A percentile compares a stretch with the other conserved stretches of the same genome.
These are phyloP conservation scores for Lepiota venenata DNA, from an alignment of 768 basidiomycete genomes.

Conservation along the genomic window DNA sequence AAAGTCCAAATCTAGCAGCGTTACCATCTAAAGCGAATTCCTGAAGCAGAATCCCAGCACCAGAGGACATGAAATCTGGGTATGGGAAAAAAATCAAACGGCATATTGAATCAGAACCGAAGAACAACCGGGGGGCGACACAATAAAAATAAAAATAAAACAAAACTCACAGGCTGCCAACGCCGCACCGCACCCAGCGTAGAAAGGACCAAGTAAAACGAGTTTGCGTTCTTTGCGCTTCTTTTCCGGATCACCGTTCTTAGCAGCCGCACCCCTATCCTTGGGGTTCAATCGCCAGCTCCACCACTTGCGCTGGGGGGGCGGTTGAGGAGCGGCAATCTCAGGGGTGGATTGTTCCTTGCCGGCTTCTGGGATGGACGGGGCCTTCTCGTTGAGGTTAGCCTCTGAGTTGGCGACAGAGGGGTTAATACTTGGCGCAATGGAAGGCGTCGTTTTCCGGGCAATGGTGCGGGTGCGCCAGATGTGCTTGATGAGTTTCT, in stretches of 20 bases:
- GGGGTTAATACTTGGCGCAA: constrained; percentile 15
- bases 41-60: constrained; percentile 54
- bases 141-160: constrained; percentile 17
- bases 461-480: constrained; percentile 50
- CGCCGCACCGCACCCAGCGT: constrained; percentile 65
- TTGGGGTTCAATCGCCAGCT: constrained; percentile 42
- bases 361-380: constrained; percentile 10
- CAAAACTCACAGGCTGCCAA: constrained; percentile 53
- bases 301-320: constrained; percentile 34
- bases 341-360: constrained; percentile 20
- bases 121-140: constrained; percentile 1
- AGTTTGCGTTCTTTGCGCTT: constrained; percentile 39
- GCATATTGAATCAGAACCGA: constrained; percentile 3
- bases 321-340: constrained; percentile 16
- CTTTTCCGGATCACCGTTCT: constrained; percentile 36
- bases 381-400: constrained; percentile 33
- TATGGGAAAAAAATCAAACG: background rate
- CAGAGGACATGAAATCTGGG: constrained; percentile 62
- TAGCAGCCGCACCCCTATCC: constrained; percentile 14
- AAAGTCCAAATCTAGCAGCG: constrained; percentile 59
- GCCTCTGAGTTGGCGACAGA: constrained; percentile 19
- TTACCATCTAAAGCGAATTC: constrained; percentile 68
- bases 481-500: constrained; percentile 77
- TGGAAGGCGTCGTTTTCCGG: constrained; percentile 14
- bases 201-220: constrained; percentile 64